A percentile compares a stretch with the other conserved stretches of the same genome.
Evolutionary conservation across 2,329 filamentous ascomycete genomes (phyloP).

Genomic region (Claviceps quebecensis): DNA sequence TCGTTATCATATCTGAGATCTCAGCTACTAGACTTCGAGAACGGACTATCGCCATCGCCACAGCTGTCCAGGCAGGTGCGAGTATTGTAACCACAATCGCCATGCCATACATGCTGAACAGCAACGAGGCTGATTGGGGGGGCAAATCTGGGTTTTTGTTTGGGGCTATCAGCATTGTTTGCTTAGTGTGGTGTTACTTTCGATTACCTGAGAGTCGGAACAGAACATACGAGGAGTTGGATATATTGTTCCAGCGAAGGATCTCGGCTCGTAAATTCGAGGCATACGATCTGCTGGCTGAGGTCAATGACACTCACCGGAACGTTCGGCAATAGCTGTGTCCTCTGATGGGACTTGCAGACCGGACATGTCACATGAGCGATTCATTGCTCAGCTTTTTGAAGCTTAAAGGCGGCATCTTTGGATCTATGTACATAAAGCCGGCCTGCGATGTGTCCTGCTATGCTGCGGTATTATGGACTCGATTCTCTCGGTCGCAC

Average conservation of each 20-base stretch:
- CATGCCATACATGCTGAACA: conserved; percentile 20
- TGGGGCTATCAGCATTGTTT: conserved; percentile 12
- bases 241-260: conserved; percentile 15
- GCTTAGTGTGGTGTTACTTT: conserved; percentile 15
- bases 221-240: conserved; percentile 18
- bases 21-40: conserved; percentile 21
- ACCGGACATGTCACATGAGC: not conserved
- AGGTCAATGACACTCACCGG: conserved; percentile 1
- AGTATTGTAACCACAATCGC: conserved; percentile 14
- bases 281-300: conserved; percentile 8
- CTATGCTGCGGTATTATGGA: too few species aligned
- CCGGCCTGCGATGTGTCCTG: too few species aligned
- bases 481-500: too few species aligned
- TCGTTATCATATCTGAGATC: conserved; percentile 26
- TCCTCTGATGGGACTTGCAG: not conserved
- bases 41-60: conserved; percentile 18
- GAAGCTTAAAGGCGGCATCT: not conserved
- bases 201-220: conserved; percentile 16
- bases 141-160: conserved; percentile 20
- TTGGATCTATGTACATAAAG: too few species aligned
- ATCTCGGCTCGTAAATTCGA: conserved; percentile 8
- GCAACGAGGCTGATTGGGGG: conserved; percentile 17
- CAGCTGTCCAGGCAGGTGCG: conserved; percentile 13
- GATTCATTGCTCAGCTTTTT: not conserved
- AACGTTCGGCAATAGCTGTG: not conserved